Base-by-base conservation (phyloP, 1,284 basidiomycete genomes). In the Mycena citricolor region DNA sequence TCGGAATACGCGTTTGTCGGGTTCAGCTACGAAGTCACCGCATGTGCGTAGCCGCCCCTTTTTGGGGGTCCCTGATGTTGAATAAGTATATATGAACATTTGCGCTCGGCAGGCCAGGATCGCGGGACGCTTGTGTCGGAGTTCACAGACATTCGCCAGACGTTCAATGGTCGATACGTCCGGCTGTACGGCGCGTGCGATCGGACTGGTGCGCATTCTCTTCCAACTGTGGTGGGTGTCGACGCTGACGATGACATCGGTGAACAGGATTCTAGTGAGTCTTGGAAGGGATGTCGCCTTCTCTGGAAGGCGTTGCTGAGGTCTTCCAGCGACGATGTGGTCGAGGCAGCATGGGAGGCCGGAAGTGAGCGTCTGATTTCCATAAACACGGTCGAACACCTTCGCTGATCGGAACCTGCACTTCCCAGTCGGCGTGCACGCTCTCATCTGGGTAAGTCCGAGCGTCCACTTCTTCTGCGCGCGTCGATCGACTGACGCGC, bases 1-100 rank as follows among this genome's bases (percentile, higher is more conserved):
- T 76, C 73, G 1, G 84, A 87, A 57, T 86, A 85, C 50, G 85
- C 74, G 0, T 87, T 86, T 59, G 63, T 87, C 30, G 85, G 83
- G 1, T 82, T 87, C 62, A 83, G 81, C 56, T 86, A 87, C 52
- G 81, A 83, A 57, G 69, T 86, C 19, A 77, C 79, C 35, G 63
- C 61, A 8, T 83, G 80, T 80, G 52, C 46, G 74, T 62, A 33
- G 29, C 36, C 14, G 21, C 17, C 30, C n/a, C 33, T 17, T 21
- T 31, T 19, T 28, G n/a, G 32, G 17, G 13, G 12, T 13, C 3
- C 32, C 4, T n/a, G n/a, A n/a, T n/a, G n/a, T n/a, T n/a, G n/a
- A 28, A 8, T 16, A 4, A 34, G 13, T 31, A 28, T 39, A 23
- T 14, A 20, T 19, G 22, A 22, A 31, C n/a, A n/a, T 24, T 22